Evolutionary conservation across 306 rosid species (phyloP), one percentile per base, ranked within the genome.

Genomic region (Acacia acuminata): DNA sequence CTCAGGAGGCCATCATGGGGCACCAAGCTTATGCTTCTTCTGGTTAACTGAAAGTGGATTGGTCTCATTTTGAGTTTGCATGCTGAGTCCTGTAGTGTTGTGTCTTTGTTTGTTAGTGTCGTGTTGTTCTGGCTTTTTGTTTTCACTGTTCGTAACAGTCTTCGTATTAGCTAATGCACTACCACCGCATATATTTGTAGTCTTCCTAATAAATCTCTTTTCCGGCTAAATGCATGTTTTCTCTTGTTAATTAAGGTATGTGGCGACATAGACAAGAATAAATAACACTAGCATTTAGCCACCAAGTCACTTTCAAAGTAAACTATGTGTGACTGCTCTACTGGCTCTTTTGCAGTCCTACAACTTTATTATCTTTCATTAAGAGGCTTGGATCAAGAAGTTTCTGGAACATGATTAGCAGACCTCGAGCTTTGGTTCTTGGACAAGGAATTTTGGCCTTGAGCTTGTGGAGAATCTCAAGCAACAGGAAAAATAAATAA

Each of bases 401-500:
- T 67, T 88, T 93, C 93, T 8, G 90, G 79, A 81, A 87, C 85
- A 14, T 19, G 78, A 45, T 78, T 73, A 55, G 63, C 27, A 20
- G 63, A 8, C 27, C n/a, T 50, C 4, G 4, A 16, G 19, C 56
- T 50, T 5, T 48, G 53, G 56, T 50, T 16, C 56, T 50, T 50
- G 56, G 56, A 17, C 19, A 7, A 50, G 56, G 56, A 20, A 20
- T 20, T 56, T n/a, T 20, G 63, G 9, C 27, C 63, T n/a, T n/a
- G 30, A 58, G 65, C 15, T 58, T 58, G 32, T n/a, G 65, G 65
- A 22, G 30, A 8, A 56, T 53, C 10, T 7, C 7, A 19, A 19
- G 60, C 10, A 48, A 53, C 24, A 19, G 60, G 58, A 17, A 19
- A 19, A 53, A 19, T 7, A 53, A 53, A 6, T 5, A 9, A 53